phyloP scores from a whole-genome alignment of 352 stramenopile species.

The Pythium sukuiense region DNA sequence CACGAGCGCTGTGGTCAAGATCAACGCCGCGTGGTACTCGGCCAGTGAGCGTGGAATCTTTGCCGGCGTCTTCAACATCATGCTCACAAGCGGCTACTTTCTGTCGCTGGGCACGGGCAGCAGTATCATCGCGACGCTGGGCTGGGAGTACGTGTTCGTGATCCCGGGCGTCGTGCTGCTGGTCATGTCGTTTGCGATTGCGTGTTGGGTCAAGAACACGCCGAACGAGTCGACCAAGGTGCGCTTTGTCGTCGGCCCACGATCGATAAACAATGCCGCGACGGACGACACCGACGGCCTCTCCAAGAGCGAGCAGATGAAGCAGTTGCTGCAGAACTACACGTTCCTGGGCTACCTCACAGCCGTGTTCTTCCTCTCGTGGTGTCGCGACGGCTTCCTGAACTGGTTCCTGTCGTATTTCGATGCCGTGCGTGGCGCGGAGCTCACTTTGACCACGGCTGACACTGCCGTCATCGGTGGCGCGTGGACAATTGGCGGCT shows the following conservation, averaged over 20 bases:
- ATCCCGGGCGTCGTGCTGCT: conserved; percentile 54
- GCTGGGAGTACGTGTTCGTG: conserved; percentile 73
- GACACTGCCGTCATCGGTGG: conserved; percentile 68
- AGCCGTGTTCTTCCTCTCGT: conserved; percentile 73
- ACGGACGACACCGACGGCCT: conserved; percentile 14
- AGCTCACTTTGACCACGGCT: conserved; percentile 37
- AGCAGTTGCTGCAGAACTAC: conserved; percentile 49
- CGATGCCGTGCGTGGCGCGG: conserved; percentile 46
- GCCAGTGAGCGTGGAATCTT: conserved; percentile 68
- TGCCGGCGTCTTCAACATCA: conserved; percentile 75
- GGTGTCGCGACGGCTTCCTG: conserved; percentile 65
- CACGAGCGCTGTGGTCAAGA: conserved; percentile 85
- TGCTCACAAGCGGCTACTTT: conserved; percentile 77
- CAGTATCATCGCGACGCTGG: conserved; percentile 60
- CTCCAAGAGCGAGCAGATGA: conserved; percentile 52
- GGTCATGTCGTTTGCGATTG: conserved; percentile 55
- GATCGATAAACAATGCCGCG: conserved; percentile 13
- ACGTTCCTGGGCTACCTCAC: conserved; percentile 70
- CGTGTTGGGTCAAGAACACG: conserved; percentile 56
- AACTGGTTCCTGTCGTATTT: conserved; percentile 85
- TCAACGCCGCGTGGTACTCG: conserved; percentile 75
- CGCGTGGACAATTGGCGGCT: conserved; percentile 74
- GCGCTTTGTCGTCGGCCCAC: conserved; percentile 21
- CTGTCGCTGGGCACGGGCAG: conserved; percentile 62
- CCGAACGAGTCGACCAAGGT: conserved; percentile 46